Base-by-base conservation (phyloP, 106 monocot genomes). In the Platanthera guangdongensis region DNA sequence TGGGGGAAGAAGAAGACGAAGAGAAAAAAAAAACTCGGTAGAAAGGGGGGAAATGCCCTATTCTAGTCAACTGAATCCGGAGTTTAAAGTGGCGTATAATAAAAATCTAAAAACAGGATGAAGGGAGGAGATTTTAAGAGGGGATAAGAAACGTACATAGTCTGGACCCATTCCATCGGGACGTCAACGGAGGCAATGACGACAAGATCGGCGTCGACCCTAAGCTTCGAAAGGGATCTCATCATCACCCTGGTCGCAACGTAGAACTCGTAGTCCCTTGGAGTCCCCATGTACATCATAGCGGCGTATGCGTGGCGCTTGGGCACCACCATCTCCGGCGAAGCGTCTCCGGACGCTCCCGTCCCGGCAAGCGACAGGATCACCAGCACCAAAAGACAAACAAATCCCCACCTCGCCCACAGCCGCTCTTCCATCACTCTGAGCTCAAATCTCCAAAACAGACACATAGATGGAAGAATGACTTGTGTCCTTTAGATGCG, bases 221-320 rank as follows among this genome's bases (percentile, higher is more conserved):
- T 73, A 19, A 80, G 80, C 25, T 73, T 62, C 7, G 73, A 50
- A 13, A 80, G 73, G 14, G 80, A 80, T 45, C 74, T 73, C 80
- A 80, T 74, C 80, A 74, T 73, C 15, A 80, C 80, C 49, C 80
- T 59, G 15, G 80, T 80, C 30, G 80, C 80, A 13, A 80, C 80
- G 12, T 80, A 80, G 64, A 80, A 80, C 80, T 80, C 80, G 74
- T 80, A 80, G n/a, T 80, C 80, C 65, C 80, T 39, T 25, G 80
- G 80, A 15, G 80, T 80, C n/a, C 80, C 80, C 81, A 81, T 81
- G 76, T 81, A 81, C 76, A 81, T 81, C 81, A 81, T 81, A 70
- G 81, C 54, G 9, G 74, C 80, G 65, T 80, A 80, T 45, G 80
- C 80, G 51, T 80, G 59, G 9, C 49, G 50, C 51, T 51, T 72